Base-by-base conservation (phyloP, 352 stramenopile genomes). In the Peronospora farinosa region DNA sequence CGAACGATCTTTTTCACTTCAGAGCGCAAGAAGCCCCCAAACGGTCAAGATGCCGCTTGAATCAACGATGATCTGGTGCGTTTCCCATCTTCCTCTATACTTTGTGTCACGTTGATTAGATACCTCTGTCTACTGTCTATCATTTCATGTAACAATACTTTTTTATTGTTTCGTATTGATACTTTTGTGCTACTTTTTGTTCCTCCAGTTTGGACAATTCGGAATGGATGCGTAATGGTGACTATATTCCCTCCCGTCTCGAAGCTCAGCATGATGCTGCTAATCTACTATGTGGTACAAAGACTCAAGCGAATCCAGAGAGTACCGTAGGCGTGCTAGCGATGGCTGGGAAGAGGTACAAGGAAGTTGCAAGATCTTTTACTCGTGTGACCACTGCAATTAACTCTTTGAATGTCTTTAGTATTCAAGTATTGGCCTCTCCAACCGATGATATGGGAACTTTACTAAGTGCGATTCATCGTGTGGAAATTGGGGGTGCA, bases 161-260 rank as follows among this genome's bases (percentile, higher is more conserved):
- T 47, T 3, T 40, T 48, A 40, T 15, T 17, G 15, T 36, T 7
- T n/a, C 6, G 7, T 63, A 43, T 48, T 39, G 43, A 42, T 43
- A 12, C 8, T 58, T 48, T 15, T 51, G 27, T 42, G 27, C 35
- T 54, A 16, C 28, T 44, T 44, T 19, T 44, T n/a, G n/a, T 16
- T 11, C 33, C 28, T 40, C 12, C 47, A 92, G 81, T 52, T 57
- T 98, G 61, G 96, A 98, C 72, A 98, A 96, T 67, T 98, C 92
- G 55, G 93, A 98, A 70, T 98, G 86, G 80, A 98, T 98, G 95
- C 88, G 97, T 37, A 99, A 99, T 74, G 96, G 96, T 36, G 97
- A 99, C 74, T 99, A 98, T 82, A 89, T 98, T 58, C 96, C 96
- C 40, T 98, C 95, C 44, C 92, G 97, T 46, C 76, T 99, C 44